phyloP scores from a whole-genome alignment of 257 asterid genomes.

The Nicotiana noctiflora region DNA sequence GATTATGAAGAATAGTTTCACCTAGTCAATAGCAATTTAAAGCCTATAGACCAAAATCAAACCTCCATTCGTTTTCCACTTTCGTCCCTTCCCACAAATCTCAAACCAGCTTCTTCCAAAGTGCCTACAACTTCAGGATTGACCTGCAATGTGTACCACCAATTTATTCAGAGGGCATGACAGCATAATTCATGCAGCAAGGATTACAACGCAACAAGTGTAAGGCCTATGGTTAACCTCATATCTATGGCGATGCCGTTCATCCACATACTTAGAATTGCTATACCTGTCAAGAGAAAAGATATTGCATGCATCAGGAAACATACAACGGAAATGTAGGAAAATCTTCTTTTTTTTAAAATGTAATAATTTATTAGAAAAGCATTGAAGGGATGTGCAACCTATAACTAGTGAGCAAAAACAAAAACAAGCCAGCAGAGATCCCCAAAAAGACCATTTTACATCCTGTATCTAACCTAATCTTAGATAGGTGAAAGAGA shows the following conservation, averaged over 20 bases:
- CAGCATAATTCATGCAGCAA: neutral
- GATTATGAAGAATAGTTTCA: neutral
- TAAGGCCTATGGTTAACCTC: conserved; percentile 48
- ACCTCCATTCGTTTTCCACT: conserved; percentile 95
- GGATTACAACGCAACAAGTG: conserved; percentile 5
- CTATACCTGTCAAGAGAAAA: conserved; percentile 47
- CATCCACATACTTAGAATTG: conserved; percentile 62
- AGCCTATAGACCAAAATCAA: conserved; percentile 14
- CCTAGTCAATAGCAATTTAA: neutral
- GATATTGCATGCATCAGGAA: neutral
- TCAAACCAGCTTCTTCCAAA: conserved; percentile 71
- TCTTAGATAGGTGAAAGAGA: neutral
- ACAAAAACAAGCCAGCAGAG: neutral
- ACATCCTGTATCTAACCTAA: neutral
- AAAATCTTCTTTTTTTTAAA: neutral
- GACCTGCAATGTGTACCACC: conserved; percentile 46
- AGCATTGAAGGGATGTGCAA: neutral
- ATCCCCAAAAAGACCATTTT: neutral
- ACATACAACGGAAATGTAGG: neutral
- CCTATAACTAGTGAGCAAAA: neutral
- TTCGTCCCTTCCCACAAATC: conserved; percentile 93
- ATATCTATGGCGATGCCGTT: conserved; percentile 90
- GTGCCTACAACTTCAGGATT: conserved; percentile 64
- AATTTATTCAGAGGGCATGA: neutral
- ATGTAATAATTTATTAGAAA: neutral